A percentile compares a stretch with the other conserved stretches of the same genome.
These are phyloP conservation scores for Raffaelea arxii DNA, from an alignment of 2,329 filamentous ascomycete species.

Conservation along the genomic window DNA sequence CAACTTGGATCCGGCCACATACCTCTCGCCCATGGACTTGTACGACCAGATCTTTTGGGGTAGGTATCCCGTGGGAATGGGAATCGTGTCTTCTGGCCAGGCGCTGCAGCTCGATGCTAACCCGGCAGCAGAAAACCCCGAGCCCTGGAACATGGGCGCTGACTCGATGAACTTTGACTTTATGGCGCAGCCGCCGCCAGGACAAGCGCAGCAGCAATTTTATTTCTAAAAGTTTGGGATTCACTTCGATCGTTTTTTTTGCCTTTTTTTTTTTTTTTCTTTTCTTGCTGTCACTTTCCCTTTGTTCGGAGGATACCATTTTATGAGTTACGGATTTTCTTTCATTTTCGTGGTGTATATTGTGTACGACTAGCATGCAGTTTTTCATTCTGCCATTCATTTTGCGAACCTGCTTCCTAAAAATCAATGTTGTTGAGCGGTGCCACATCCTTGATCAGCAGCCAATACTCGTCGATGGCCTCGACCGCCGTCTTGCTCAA, in stretches of 20 bases:
- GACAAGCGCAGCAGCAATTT: conserved; percentile 44
- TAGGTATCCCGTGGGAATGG: too few species aligned
- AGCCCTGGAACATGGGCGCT: conserved; percentile 46
- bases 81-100: too few species aligned
- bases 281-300: not conserved
- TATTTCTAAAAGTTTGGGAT: conserved; percentile 37
- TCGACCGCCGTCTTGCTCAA: conserved; percentile 23
- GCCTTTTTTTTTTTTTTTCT: not conserved
- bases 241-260: not conserved
- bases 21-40: conserved; percentile 58
- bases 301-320: not conserved
- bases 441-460: conserved; percentile 49
- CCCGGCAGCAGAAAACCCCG: conserved; percentile 39
- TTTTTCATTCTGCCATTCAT: too few species aligned
- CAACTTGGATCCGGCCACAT: conserved; percentile 43
- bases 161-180: conserved; percentile 54
- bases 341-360: not conserved
- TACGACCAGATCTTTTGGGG: conserved; percentile 62
- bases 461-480: conserved; percentile 37
- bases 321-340: not conserved
- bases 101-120: conserved; percentile 8
- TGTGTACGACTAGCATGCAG: too few species aligned
- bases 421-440: conserved; percentile 10
- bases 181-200: conserved; percentile 47
- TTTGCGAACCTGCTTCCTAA: not conserved